Evolutionary conservation across 2,329 filamentous ascomycete genomes (phyloP).

Genomic region (Epichloe uncinata): DNA sequence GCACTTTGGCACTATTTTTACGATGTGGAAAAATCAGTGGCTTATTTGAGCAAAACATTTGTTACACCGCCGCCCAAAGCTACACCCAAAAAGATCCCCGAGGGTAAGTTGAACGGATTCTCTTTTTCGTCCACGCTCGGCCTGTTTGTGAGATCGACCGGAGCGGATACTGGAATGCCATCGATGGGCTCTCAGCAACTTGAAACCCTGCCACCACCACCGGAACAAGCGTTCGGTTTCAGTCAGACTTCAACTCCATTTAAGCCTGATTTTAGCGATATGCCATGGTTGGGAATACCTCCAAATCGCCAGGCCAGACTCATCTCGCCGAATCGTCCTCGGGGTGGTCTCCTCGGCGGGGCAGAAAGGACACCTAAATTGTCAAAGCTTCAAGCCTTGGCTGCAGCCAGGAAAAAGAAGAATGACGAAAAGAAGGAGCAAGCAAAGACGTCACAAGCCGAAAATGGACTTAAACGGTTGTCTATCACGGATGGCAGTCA

Average conservation of each 20-base stretch:
- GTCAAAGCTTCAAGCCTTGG: conserved; percentile 84
- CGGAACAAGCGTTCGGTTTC: not conserved
- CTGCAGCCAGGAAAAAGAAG: conserved; percentile 76
- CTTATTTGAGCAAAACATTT: conserved; percentile 59
- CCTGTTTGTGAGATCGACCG: conserved; percentile 15
- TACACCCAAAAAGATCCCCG: conserved; percentile 26
- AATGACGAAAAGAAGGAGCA: conserved; percentile 44
- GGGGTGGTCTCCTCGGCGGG: conserved; percentile 66
- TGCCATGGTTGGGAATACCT: conserved; percentile 72
- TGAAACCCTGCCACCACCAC: not conserved
- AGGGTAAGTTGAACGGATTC: conserved; percentile 27
- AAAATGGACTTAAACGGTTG: conserved; percentile 18
- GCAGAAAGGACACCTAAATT: conserved; percentile 52
- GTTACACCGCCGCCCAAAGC: conserved; percentile 24
- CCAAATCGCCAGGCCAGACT: conserved; percentile 51
- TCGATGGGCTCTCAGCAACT: conserved; percentile 5
- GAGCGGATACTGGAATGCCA: conserved; percentile 18
- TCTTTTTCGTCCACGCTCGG: conserved; percentile 18
- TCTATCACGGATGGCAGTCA: conserved; percentile 16
- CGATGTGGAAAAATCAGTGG: conserved; percentile 73
- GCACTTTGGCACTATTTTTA: conserved; percentile 94
- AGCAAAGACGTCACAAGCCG: conserved; percentile 13
- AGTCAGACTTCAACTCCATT: not conserved
- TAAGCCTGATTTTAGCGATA: conserved; percentile 56
- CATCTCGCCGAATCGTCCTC: conserved; percentile 39